A percentile compares a stretch with the other conserved stretches of the same genome.
These are phyloP conservation scores for Metschnikowia borealis DNA, from an alignment of 805 yeast species.

Conservation along the genomic window DNA sequence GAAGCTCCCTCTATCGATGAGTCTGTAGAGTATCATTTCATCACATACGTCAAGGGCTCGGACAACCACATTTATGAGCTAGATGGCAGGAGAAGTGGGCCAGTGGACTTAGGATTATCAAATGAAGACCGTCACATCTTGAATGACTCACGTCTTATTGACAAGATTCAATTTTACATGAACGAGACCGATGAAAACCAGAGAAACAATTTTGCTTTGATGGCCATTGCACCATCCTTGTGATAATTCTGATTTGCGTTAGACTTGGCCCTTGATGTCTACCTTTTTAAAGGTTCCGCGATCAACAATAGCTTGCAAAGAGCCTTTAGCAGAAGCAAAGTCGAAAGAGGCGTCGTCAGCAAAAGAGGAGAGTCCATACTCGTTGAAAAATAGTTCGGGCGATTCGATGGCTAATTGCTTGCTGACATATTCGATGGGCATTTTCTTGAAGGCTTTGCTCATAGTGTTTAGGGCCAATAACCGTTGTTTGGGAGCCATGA, in stretches of 20 bases:
- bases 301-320: conserved; percentile 34
- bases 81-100: conserved; percentile 84
- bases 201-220: conserved; percentile 64
- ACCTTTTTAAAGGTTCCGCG: conserved; percentile 49
- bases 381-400: conserved; percentile 9
- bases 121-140: conserved; percentile 44
- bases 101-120: conserved; percentile 55
- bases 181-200: conserved; percentile 55
- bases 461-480: conserved; percentile 15
- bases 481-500: conserved; percentile 17
- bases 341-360: conserved; percentile 24
- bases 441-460: conserved; percentile 17
- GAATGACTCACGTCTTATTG: conserved; percentile 45
- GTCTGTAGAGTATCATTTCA: conserved; percentile 63
- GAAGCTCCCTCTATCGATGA: conserved; percentile 59
- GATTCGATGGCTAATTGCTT: conserved; percentile 8
- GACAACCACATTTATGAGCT: conserved; percentile 69
- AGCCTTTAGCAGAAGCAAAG: conserved; percentile 30
- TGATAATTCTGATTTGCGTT: conserved; percentile 3
- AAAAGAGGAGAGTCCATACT: conserved; percentile 34
- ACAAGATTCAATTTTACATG: conserved; percentile 65
- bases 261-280: conserved; percentile 88
- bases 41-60: conserved; percentile 59
- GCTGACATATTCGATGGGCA: conserved; percentile 8
- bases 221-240: conserved; percentile 61